Evolutionary conservation across 305 asterid species (phyloP).

Genomic region (Fraxinus nigra): DNA sequence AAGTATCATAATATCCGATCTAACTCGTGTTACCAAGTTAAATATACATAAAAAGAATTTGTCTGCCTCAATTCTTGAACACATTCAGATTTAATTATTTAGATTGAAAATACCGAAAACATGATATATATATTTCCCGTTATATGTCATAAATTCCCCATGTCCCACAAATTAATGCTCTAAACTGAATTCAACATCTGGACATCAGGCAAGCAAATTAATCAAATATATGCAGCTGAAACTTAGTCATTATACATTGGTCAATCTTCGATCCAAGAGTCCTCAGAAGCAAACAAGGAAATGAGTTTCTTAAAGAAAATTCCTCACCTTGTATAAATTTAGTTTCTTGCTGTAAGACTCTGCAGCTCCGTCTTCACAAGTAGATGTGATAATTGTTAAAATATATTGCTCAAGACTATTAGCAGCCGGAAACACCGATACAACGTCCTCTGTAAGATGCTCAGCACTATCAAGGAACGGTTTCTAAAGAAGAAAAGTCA

Average conservation of each 20-base stretch:
- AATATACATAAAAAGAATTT: background rate
- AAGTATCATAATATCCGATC: background rate
- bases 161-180: background rate
- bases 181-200: background rate
- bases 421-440: conserved; percentile 91
- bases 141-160: background rate
- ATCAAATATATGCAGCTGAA: background rate
- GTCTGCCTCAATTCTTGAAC: background rate
- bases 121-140: background rate
- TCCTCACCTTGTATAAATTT: conserved; percentile 69
- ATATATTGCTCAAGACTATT: conserved; percentile 78
- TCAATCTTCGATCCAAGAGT: background rate
- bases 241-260: background rate
- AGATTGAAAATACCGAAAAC: background rate
- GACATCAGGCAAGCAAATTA: background rate
- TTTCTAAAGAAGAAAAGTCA: conserved; percentile 52
- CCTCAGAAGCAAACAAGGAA: conserved; percentile 7
- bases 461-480: conserved; percentile 84
- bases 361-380: conserved; percentile 78
- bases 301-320: conserved; percentile 6
- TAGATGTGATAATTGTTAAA: conserved; percentile 56
- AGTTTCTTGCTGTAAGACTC: conserved; percentile 70
- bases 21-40: background rate
- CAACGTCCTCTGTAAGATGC: conserved; percentile 94
- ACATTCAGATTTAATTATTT: background rate